phyloP scores from a whole-genome alignment of 805 yeast species.

The Wickerhamiella azyma region DNA sequence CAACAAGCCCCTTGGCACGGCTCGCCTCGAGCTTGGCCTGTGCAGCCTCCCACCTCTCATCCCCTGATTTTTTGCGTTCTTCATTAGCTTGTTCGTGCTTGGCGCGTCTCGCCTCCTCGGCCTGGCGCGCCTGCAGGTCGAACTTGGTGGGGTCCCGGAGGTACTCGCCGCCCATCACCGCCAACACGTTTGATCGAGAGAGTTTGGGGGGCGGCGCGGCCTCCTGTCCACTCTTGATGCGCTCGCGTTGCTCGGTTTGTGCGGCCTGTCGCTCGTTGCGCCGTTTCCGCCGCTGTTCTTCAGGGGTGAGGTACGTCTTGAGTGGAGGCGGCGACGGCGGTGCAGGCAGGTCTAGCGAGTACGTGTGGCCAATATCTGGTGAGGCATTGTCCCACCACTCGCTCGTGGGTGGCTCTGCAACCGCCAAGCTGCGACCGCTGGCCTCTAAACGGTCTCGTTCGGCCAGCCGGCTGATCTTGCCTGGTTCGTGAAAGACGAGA shows the following conservation, averaged over 20 bases:
- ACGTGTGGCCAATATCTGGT: slow-evolving; percentile 23
- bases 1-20: slow-evolving; percentile 35
- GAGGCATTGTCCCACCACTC: slow-evolving; percentile 78
- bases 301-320: slow-evolving; percentile 54
- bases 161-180: slow-evolving; percentile 71
- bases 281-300: slow-evolving; percentile 61
- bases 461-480: slow-evolving; percentile 48
- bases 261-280: slow-evolving; percentile 50
- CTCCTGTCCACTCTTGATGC: slow-evolving; percentile 65
- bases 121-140: slow-evolving; percentile 55
- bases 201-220: slow-evolving; percentile 87
- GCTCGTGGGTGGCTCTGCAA: slow-evolving; percentile 40
- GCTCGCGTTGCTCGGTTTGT: slow-evolving; percentile 60
- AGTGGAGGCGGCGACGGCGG: slow-evolving; percentile 27
- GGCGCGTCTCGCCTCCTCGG: slow-evolving; percentile 47
- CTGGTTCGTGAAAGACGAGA: slow-evolving; percentile 43
- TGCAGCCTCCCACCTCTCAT: slow-evolving; percentile 40
- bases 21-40: slow-evolving; percentile 36
- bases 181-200: slow-evolving; percentile 71
- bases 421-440: slow-evolving; percentile 23
- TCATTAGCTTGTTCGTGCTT: slow-evolving; percentile 50
- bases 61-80: slow-evolving; percentile 46
- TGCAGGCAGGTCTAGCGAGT: slow-evolving; percentile 11
- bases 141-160: slow-evolving; percentile 80
- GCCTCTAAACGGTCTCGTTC: slow-evolving; percentile 34